Evolutionary conservation across 2,329 filamentous ascomycete species (phyloP), one percentile per base, ranked within the genome.

Genomic region (Colletotrichum karsti): DNA sequence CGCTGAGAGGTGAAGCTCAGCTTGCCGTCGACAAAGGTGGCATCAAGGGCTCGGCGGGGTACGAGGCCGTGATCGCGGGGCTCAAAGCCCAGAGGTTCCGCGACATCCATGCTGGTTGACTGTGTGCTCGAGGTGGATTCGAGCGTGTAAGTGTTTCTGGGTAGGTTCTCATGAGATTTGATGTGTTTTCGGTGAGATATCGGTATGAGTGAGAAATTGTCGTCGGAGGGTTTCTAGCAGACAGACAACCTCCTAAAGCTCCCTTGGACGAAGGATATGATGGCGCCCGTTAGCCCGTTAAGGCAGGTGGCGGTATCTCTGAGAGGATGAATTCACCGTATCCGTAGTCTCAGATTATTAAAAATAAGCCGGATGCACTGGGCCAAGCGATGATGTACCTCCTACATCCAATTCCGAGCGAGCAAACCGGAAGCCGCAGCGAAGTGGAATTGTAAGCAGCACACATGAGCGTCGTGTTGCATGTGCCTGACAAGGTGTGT

Each of bases 11-110:
- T 67, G 55, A 62, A 68, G 51, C 28, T 46, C 30, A 71, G 42
- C 37, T 64, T 57, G 26, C 69, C 69, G 24, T 70, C 56, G 33
- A 53, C 24, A 24, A 67, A 64, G 37, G 53, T 62, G 46, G 64
- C 60, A 51, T 67, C 64, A 22, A 50, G 44, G n/a, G 64, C 60
- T 28, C 30, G 53, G 44, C 64, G 64, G 37, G 64, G 60, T 58
- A 51, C 60, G 35, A 64, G 24, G 18, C 64, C 53, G 60, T 58
- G 60, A n/a, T 63, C 53, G 53, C 44, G 64, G 51, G 53, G 64
- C 12, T 63, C 51, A 22, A 61, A 65, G 30, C 44, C 63, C 30
- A 57, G 26, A n/a, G 58, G 58, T 18, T 63, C 60, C 26, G 53
- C 37, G 24, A 39, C 42, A 22, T 58, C 51, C 44, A 54, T 28